Evolutionary conservation across 2,329 filamentous ascomycete genomes (phyloP).

Genomic region (Arthrobotrys pseudoclavata): DNA sequence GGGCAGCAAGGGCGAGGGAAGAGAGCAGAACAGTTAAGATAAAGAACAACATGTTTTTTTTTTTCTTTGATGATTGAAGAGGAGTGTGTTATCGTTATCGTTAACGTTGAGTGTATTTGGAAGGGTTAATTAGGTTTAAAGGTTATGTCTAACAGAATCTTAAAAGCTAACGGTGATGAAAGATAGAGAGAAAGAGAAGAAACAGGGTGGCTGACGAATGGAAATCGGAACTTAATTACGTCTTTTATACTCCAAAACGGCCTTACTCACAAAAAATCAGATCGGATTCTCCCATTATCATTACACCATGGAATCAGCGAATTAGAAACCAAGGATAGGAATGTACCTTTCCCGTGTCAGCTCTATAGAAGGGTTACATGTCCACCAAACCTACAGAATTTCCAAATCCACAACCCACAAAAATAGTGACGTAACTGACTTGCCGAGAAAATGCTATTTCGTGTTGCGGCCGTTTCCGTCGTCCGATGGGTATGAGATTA

Average conservation of each 20-base stretch:
- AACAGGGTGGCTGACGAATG: conserved; percentile 24
- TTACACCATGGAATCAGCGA: background rate
- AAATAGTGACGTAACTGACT: conserved; percentile 28
- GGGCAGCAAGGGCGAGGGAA: conserved; percentile 70
- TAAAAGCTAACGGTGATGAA: conserved; percentile 11
- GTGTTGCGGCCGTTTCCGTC: conserved; percentile 29
- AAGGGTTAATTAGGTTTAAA: background rate
- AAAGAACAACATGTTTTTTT: conserved; percentile 65
- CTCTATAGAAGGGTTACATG: background rate
- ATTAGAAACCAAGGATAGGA: background rate
- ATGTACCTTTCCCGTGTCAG: background rate
- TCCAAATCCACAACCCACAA: background rate
- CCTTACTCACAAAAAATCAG: background rate
- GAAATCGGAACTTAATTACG: background rate
- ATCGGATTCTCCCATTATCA: conserved; percentile 19
- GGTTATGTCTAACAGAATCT: conserved; percentile 2
- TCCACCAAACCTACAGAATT: background rate
- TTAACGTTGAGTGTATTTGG: background rate
- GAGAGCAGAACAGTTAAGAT: conserved; percentile 72
- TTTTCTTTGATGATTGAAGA: background rate
- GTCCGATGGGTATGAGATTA: conserved; percentile 3
- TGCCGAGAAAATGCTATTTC: background rate
- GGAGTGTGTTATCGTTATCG: background rate
- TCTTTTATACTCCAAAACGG: conserved; percentile 6
- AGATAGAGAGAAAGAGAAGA: background rate